phyloP scores from a whole-genome alignment of 805 yeast genomes.

The Tetrapisispora iriomotensis region DNA sequence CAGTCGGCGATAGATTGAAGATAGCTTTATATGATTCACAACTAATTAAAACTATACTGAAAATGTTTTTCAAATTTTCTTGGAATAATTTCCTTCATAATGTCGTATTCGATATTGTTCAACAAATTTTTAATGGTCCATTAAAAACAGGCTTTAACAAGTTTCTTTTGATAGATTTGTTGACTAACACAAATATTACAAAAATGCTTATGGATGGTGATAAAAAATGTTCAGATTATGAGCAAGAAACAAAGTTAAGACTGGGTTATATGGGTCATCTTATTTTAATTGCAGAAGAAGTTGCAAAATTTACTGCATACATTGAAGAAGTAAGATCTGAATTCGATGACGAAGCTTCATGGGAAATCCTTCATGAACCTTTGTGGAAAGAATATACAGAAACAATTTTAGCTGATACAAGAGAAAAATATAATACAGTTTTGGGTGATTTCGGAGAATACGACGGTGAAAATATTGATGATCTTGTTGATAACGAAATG shows the following conservation, averaged over 20 bases:
- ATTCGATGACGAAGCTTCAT: constrained; percentile 19
- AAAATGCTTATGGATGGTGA: constrained; percentile 58
- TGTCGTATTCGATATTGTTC: constrained; percentile 76
- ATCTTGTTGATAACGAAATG: constrained; percentile 43
- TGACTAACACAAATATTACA: constrained; percentile 50
- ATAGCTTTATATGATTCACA: constrained; percentile 56
- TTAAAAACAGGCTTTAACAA: constrained; percentile 66
- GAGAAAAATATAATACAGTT: constrained; percentile 90
- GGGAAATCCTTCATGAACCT: constrained; percentile 19
- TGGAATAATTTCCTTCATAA: constrained; percentile 84
- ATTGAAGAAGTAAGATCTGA: constrained; percentile 29
- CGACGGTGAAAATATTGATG: constrained; percentile 23
- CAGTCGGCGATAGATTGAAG: constrained; percentile 65
- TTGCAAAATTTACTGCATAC: constrained; percentile 66
- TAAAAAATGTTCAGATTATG: constrained; percentile 46
- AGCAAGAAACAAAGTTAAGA: constrained; percentile 52
- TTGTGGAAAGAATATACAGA: constrained; percentile 77
- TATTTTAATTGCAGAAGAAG: constrained; percentile 89
- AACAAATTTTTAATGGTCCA: constrained; percentile 70
- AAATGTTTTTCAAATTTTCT: constrained; percentile 61
- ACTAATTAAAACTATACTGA: constrained; percentile 48
- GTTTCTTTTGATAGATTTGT: constrained; percentile 50
- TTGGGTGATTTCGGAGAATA: constrained; percentile 52
- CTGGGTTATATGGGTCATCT: constrained; percentile 96
- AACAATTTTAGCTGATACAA: constrained; percentile 71